A percentile compares a stretch with the other conserved stretches of the same genome.
These are phyloP conservation scores for Immersiporthe knoxdaviesiana DNA, from an alignment of 2,329 filamentous ascomycete species.

Conservation along the genomic window DNA sequence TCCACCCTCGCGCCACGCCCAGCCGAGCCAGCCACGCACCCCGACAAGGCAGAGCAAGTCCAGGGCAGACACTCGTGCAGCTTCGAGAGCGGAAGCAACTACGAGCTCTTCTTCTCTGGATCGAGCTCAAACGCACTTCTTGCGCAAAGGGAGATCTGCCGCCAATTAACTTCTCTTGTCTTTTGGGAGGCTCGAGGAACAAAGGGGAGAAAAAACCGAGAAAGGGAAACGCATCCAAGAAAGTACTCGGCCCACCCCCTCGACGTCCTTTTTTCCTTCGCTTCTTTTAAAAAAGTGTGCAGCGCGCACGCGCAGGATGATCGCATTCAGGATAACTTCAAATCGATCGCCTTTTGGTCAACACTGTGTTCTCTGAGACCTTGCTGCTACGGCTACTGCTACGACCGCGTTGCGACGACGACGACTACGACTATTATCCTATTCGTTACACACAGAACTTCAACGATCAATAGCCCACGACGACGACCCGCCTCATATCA, in stretches of 20 bases:
- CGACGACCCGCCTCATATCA: slow-evolving; percentile 10
- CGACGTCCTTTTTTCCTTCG: not conserved
- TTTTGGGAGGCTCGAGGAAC: not conserved
- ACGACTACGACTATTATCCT: not conserved
- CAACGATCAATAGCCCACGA: slow-evolving; percentile 5
- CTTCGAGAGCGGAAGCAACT: slow-evolving; percentile 9
- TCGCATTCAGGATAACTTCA: slow-evolving; percentile 25
- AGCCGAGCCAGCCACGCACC: slow-evolving; percentile 16
- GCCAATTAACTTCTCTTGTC: not conserved
- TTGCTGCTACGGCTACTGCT: slow-evolving; percentile 14
- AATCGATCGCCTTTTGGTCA: slow-evolving; percentile 26
- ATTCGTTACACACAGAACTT: not conserved
- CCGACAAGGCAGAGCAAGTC: slow-evolving; percentile 21
- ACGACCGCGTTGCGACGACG: not conserved
- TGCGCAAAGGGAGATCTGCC: not conserved
- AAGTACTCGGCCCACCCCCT: slow-evolving; percentile 12
- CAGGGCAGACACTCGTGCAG: slow-evolving; percentile 13
- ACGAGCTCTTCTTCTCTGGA: not conserved
- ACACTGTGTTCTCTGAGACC: slow-evolving; percentile 15
- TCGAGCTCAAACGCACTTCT: slow-evolving; percentile 8
- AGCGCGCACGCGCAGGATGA: slow-evolving; percentile 28
- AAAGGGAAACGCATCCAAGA: not conserved
- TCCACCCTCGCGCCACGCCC: slow-evolving; percentile 21
- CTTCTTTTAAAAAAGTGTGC: slow-evolving; percentile 16
- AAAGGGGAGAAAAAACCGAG: slow-evolving; percentile 20